phyloP scores from a whole-genome alignment of 208 protist genomes.

The Crithidia expoeki region DNA sequence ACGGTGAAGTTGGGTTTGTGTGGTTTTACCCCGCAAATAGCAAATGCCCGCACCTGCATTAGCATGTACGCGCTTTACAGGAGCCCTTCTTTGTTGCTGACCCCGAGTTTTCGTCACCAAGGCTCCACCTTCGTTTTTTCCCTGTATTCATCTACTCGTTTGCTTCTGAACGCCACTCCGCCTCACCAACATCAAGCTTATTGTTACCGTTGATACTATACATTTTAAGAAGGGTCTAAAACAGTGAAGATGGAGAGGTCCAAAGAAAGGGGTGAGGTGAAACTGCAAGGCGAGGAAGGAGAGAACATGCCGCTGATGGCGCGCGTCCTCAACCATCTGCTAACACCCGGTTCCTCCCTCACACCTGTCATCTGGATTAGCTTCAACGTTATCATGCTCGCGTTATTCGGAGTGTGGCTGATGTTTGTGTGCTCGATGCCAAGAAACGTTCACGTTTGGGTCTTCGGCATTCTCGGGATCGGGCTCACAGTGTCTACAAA shows the following conservation, averaged over 20 bases:
- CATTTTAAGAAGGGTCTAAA: not conserved
- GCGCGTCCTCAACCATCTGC: conserved; percentile 77
- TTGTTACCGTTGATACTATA: not conserved
- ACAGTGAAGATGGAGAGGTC: not conserved
- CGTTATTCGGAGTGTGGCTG: conserved; percentile 73
- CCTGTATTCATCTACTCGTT: no score
- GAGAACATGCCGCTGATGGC: conserved; percentile 64
- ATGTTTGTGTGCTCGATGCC: conserved; percentile 81
- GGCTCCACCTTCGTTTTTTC: no score
- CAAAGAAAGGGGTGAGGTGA: conserved; percentile 10
- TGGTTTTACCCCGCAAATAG: no score
- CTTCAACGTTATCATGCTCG: conserved; percentile 86
- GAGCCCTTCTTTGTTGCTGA: no score
- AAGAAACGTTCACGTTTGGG: conserved; percentile 84
- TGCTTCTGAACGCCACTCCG: no score
- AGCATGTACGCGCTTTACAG: no score
- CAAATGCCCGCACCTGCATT: no score
- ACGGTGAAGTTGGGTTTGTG: not conserved
- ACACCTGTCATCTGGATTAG: conserved; percentile 74
- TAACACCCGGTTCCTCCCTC: conserved; percentile 89
- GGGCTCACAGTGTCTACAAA: conserved; percentile 85
- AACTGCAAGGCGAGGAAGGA: conserved; percentile 31
- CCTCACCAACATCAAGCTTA: no score
- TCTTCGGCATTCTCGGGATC: conserved; percentile 81
- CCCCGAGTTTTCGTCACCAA: no score